Conservation (phyloP, 352 stramenopile genomes). For the Phytophthora megakarya region DNA sequence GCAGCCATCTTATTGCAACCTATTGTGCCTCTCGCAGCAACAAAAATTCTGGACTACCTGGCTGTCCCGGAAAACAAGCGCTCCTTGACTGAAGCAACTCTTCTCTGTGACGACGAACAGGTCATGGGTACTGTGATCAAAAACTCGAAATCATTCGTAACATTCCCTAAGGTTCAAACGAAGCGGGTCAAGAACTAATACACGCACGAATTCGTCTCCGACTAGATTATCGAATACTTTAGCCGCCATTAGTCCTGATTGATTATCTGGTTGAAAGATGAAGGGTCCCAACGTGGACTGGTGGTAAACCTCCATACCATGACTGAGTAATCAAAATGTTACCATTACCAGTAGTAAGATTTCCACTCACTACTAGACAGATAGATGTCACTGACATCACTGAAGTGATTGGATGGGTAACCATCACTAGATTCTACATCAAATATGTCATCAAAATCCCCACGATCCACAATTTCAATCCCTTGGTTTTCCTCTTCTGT, state of each 20-base stretch:
- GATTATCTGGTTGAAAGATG: no score
- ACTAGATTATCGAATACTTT: no score
- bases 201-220: no score
- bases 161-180: slow-evolving; percentile 64
- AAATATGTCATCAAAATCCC: not conserved
- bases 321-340: no score
- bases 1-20: slow-evolving; percentile 78
- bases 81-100: slow-evolving; percentile 53
- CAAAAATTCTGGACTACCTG: slow-evolving; percentile 77
- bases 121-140: slow-evolving; percentile 46
- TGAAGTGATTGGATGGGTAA: not conserved
- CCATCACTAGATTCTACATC: not conserved
- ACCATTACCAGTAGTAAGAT: no score
- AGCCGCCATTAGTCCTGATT: no score
- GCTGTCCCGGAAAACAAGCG: slow-evolving; percentile 52
- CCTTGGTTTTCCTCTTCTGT: not conserved
- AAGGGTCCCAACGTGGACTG: no score
- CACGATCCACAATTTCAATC: not conserved
- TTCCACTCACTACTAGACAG: no score
- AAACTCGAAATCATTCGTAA: slow-evolving; percentile 72
- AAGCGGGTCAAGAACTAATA: slow-evolving; percentile 11
- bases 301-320: no score
- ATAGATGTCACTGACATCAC: not conserved
- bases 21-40: slow-evolving; percentile 57
- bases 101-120: slow-evolving; percentile 41